These are phyloP conservation scores for Globisporangium mamillatum DNA, from an alignment of 352 stramenopile species.

Conservation along the genomic window DNA sequence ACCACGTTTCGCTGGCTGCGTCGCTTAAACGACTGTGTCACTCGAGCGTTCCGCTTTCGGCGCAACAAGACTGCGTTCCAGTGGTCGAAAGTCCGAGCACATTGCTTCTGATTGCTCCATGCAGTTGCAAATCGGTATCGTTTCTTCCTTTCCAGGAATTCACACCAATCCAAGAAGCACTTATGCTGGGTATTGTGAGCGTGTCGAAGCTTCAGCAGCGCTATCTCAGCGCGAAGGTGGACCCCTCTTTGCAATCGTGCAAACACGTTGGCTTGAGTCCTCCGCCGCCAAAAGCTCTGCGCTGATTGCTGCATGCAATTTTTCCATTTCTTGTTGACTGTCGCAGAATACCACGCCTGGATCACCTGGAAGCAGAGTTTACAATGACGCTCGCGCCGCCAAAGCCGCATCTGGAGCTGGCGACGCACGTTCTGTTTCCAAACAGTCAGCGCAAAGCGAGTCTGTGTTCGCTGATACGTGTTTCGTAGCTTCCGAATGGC, in stretches of 20 bases:
- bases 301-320: neutral
- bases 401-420: neutral
- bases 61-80: neutral
- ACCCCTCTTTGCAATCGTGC: neutral
- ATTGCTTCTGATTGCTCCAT: conserved; percentile 6
- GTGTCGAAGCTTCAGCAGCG: neutral
- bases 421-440: neutral
- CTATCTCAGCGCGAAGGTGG: neutral
- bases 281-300: neutral
- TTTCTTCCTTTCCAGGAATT: conserved; percentile 9
- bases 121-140: neutral
- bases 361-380: neutral
- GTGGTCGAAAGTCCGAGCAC: conserved; percentile 1
- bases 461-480: neutral
- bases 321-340: neutral
- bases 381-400: neutral
- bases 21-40: neutral
- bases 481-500: neutral
- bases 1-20: neutral
- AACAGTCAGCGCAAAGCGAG: neutral
- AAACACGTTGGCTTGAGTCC: neutral
- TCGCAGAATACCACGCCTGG: neutral
- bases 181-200: neutral
- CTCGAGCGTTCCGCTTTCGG: neutral
- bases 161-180: conserved; percentile 6